Evolutionary conservation across 1,284 basidiomycete genomes (phyloP), one percentile per base, ranked within the genome.

Genomic region (Takashimella koratensis): DNA sequence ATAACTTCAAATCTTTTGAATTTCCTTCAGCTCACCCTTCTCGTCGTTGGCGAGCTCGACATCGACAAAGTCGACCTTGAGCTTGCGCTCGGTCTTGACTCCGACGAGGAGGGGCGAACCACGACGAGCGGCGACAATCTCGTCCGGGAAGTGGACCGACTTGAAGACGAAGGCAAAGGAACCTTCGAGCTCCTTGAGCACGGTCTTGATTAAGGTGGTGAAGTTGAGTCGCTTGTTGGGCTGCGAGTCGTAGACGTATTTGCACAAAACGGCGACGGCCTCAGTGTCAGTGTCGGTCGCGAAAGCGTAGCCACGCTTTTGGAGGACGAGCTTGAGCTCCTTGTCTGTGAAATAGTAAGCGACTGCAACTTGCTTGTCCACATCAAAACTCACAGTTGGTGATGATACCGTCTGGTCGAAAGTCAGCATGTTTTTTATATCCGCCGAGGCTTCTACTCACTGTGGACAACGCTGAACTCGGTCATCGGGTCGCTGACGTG

Each of bases 101-200:
- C 96, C 96, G 70, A 98, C 87, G 54, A 98, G 79, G 24, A 99
- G 85, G 22, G 96, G 96, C 24, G 95, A 98, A 69, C 96, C 96
- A 69, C 96, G 90, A 67, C 94, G 90, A 56, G 94, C 91, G 53
- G 90, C 89, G 60, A 98, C 92, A 60, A 96, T 84, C 78, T 98
- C 91, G 67, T 95, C 91, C 48, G 96, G 96, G 82, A 86, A 99
- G 80, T 98, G 93, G 39, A 79, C 78, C 16, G 94, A 97, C 81
- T 97, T 98, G 89, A 98, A 98, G 66, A 98, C 94, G 76, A 99
- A 97, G n/a, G 96, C 96, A 70, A 98, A 99, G 8, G 96, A 98
- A 49, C 96, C 96, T 79, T 99, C 93, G 46, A 99, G 85, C 78
- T 99, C 96, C 80, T 95, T 97, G 72, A 98, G 79, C 49, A 98